phyloP scores from a whole-genome alignment of 192 early-diverging fungal species.

The Backusella liffmaniae region DNA sequence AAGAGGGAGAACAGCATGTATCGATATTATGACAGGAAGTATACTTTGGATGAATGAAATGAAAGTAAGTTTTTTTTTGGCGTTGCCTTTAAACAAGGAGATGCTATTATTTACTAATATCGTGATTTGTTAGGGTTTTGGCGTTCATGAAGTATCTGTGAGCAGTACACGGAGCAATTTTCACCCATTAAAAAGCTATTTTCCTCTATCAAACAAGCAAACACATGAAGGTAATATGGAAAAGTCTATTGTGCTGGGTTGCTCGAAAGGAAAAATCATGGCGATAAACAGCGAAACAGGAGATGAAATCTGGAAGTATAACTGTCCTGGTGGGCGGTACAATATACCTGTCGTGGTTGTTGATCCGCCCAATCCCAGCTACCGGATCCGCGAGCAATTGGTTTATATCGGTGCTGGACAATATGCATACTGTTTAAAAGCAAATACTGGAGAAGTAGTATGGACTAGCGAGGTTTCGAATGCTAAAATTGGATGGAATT shows the following conservation, averaged over 20 bases:
- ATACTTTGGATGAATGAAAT: slow-evolving; percentile 26
- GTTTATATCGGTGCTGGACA: slow-evolving; percentile 14
- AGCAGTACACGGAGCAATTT: neutral
- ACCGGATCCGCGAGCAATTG: neutral
- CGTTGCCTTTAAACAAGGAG: neutral
- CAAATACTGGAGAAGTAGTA: neutral
- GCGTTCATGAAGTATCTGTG: slow-evolving; percentile 16
- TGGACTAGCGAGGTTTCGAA: slow-evolving; percentile 5
- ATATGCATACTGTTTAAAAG: slow-evolving; percentile 15
- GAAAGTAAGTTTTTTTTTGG: slow-evolving; percentile 3
- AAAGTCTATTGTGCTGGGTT: neutral
- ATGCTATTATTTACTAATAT: neutral
- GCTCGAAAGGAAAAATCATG: neutral
- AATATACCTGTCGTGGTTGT: neutral
- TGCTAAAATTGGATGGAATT: neutral
- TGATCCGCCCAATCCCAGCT: neutral
- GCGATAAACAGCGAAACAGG: slow-evolving; percentile 1
- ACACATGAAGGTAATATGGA: neutral
- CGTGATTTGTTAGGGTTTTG: slow-evolving; percentile 21
- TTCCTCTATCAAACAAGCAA: neutral
- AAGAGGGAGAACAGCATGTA: slow-evolving; percentile 10
- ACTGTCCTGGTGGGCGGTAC: slow-evolving; percentile 16
- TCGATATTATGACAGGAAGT: slow-evolving; percentile 16
- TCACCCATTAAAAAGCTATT: neutral
- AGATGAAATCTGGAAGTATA: neutral